A percentile compares a stretch with the other conserved stretches of the same genome.
These are phyloP conservation scores for Magnusiomyces sp. DNA, from an alignment of 1,139 yeast genomes.

Conservation along the genomic window DNA sequence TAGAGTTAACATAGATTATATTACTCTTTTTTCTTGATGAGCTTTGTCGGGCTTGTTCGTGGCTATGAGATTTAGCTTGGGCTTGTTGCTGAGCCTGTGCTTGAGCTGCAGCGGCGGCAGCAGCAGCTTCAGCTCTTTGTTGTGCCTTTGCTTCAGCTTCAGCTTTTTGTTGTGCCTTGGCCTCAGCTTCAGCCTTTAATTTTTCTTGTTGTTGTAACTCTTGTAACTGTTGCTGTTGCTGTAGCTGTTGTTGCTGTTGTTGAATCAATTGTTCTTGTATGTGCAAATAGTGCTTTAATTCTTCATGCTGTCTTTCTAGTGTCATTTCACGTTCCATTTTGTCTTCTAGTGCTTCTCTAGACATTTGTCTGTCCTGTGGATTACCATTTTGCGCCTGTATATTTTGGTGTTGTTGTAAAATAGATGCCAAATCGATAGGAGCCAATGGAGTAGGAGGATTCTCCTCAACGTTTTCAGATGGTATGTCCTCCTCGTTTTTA, in stretches of 20 bases:
- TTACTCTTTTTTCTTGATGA: conserved; percentile 21
- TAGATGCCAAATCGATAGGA: too few species aligned
- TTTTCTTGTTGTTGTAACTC: conserved; percentile 1
- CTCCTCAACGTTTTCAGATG: not conserved
- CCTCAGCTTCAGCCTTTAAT: not conserved
- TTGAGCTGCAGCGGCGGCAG: conserved; percentile 5
- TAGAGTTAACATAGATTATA: conserved; percentile 43
- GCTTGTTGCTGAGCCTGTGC: conserved; percentile 15
- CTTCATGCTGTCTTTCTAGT: conserved; percentile 14
- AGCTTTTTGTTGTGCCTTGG: not conserved
- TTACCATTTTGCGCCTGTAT: too few species aligned
- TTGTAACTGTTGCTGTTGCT: conserved; percentile 4
- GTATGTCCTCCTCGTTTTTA: not conserved
- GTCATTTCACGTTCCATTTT: conserved; percentile 13
- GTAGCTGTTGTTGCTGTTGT: conserved; percentile 10
- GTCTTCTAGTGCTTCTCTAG: conserved; percentile 6
- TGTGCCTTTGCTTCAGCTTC: not conserved
- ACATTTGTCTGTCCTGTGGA: too few species aligned
- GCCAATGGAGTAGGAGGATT: not conserved
- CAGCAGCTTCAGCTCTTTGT: not conserved
- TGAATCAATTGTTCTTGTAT: conserved; percentile 12
- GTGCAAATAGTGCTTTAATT: conserved; percentile 12
- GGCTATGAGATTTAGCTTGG: conserved; percentile 5
- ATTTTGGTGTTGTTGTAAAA: too few species aligned
- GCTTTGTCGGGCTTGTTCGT: conserved; percentile 7